Conservation (phyloP, 108 stramenopile genomes). For the Thalassiosira profunda region DNA sequence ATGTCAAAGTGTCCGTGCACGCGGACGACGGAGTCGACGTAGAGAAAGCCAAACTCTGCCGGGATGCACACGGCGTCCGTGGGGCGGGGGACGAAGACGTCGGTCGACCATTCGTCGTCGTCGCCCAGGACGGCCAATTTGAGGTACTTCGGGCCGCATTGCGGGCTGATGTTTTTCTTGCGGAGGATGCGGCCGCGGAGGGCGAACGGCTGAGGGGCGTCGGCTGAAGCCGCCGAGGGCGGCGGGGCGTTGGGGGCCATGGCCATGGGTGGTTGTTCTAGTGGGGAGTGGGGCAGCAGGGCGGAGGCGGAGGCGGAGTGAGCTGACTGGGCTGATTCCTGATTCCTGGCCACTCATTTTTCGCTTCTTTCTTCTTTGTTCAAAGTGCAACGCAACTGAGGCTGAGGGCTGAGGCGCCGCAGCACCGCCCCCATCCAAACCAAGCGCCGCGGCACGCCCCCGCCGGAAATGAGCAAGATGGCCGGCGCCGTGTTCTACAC, state of each 20-base stretch:
- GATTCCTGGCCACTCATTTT: neutral
- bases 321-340: no score
- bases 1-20: slow-evolving; percentile 3
- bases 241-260: neutral
- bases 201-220: neutral
- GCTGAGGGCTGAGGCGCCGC: no score
- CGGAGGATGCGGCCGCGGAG: slow-evolving; percentile 14
- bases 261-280: no score
- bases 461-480: no score
- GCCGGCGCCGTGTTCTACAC: slow-evolving; percentile 67
- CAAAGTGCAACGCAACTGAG: neutral
- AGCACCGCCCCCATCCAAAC: neutral
- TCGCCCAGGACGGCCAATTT: slow-evolving; percentile 4
- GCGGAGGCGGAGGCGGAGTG: neutral
- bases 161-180: slow-evolving; percentile 23
- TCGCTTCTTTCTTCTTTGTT: no score
- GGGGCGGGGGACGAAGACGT: slow-evolving; percentile 1
- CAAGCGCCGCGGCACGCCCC: no score
- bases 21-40: slow-evolving; percentile 11
- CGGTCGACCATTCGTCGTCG: slow-evolving; percentile 7
- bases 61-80: neutral
- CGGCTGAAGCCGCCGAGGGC: no score
- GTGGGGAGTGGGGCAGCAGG: neutral
- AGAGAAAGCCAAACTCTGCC: slow-evolving; percentile 15
- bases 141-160: no score